A percentile compares a stretch with the other conserved stretches of the same genome.
These are phyloP conservation scores for Mortierella sp. DNA, from an alignment of 371 early-diverging fungal genomes.

Conservation along the genomic window DNA sequence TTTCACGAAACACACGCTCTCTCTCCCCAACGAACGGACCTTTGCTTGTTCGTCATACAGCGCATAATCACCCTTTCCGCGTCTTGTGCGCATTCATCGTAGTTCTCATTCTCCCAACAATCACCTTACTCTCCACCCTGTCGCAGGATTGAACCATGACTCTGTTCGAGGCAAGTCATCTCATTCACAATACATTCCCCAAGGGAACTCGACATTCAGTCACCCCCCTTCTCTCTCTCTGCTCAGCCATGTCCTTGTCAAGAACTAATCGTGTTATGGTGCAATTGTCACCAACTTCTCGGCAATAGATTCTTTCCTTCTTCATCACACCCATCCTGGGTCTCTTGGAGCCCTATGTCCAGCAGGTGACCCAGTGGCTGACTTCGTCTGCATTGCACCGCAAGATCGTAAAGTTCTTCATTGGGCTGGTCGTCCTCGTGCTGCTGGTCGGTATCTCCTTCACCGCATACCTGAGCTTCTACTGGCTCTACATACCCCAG, in stretches of 20 bases:
- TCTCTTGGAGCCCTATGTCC: constrained; percentile 54
- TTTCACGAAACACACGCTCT: not conserved
- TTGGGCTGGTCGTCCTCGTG: constrained; percentile 39
- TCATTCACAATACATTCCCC: not conserved
- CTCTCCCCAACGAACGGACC: too few relatives aligned
- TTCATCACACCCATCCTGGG: constrained; percentile 51
- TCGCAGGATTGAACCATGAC: constrained; percentile 30
- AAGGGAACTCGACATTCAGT: not conserved
- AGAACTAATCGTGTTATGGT: too few relatives aligned
- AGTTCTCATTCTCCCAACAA: not conserved
- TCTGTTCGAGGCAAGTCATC: constrained; percentile 35
- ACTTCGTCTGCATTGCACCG: constrained; percentile 55
- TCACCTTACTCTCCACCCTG: not conserved
- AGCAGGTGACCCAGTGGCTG: constrained; percentile 45
- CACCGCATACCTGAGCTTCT: constrained; percentile 61
- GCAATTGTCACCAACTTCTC: not conserved
- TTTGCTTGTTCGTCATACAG: not conserved
- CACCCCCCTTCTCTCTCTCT: not conserved
- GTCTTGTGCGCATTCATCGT: not conserved
- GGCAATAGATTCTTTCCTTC: constrained; percentile 56
- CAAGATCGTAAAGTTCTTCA: constrained; percentile 49
- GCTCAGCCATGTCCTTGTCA: not conserved
- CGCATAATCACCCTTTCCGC: not conserved
- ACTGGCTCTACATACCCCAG: constrained; percentile 67
- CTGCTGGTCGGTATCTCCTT: constrained; percentile 56